Base-by-base conservation (phyloP, 2,329 filamentous ascomycete genomes). In the Teratosphaeriaceae sp. region DNA sequence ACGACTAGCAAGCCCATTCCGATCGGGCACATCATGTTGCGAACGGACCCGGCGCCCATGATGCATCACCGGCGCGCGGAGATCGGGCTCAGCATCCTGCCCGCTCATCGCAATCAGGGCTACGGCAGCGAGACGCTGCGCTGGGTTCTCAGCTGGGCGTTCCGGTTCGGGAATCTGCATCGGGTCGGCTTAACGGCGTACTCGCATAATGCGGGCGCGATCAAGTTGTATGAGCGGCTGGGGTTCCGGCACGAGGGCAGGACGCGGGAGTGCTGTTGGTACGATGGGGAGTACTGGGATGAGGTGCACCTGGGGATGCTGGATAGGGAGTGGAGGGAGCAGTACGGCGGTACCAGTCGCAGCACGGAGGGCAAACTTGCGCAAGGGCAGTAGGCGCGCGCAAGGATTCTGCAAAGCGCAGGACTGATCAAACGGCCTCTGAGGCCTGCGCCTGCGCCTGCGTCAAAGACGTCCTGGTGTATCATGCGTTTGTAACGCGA, bases 61-160 rank as follows among this genome's bases (percentile, higher is more conserved):
- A 20, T 22, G 3, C 70, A 71, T 45, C 70, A 75, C 47, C 64
- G 71, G 12, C 58, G 57, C 47, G 63, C 64, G n/a, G 60, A 66
- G 30, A 57, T 74, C 7, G 65, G 61, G 0, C 57, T 73, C n/a
- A 51, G 56, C 0, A 58, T 74, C 4, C 48, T 63, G 2, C 50
- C 56, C 0, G 6, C 43, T 0, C 63, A 65, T 40, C 66, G 71
- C 42, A 57, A 60, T 0, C 49, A 61, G 16, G 70, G 72, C 0
- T 75, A 74, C 42, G 72, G 72, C 1, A 52, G 49, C 5, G 72
- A 75, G 49, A 66, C 69, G 1, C 68, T 75, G 34, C 57, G 60
- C 20, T 76, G 71, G 71, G 64, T 56, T 0, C 48, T 73, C 3
- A 62, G 69, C 19, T 75, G 71, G 64, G 66, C 66, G 0, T 76